phyloP scores from a whole-genome alignment of 805 yeast species.

The Candida loeiensis region DNA sequence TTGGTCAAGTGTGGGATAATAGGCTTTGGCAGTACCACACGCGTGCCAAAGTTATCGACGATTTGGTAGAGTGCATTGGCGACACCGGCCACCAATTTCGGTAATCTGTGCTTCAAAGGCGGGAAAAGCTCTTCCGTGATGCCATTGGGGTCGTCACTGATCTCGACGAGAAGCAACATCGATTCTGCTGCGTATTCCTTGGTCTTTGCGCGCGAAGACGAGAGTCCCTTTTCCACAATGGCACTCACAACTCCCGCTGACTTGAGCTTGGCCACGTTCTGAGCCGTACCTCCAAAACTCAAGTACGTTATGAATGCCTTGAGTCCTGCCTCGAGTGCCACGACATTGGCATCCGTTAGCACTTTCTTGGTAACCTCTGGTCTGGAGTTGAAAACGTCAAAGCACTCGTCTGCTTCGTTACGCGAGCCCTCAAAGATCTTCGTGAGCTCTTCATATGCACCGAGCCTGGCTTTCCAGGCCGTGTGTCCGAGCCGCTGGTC shows the following conservation, averaged over 20 bases:
- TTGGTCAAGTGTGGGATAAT: conserved; percentile 58
- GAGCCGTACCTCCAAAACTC: conserved; percentile 50
- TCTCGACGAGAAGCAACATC: conserved; percentile 59
- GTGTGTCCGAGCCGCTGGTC: conserved; percentile 51
- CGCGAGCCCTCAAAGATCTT: conserved; percentile 51
- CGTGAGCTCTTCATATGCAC: conserved; percentile 70
- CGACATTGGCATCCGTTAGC: conserved; percentile 79
- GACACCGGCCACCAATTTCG: conserved; percentile 74
- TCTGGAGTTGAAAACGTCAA: conserved; percentile 45
- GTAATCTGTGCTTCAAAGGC: conserved; percentile 56
- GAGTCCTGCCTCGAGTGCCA: conserved; percentile 84
- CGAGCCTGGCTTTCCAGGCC: conserved; percentile 80
- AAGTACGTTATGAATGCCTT: conserved; percentile 51
- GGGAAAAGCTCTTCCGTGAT: conserved; percentile 68
- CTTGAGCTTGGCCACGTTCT: conserved; percentile 40
- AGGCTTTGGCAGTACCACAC: conserved; percentile 50
- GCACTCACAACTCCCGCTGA: conserved; percentile 39
- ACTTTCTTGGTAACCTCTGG: conserved; percentile 57
- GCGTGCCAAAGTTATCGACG: conserved; percentile 55
- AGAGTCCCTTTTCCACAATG: conserved; percentile 77
- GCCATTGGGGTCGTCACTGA: conserved; percentile 56
- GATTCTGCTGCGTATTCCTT: conserved; percentile 63
- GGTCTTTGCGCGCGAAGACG: conserved; percentile 72
- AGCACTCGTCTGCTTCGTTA: conserved; percentile 53
- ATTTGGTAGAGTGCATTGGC: conserved; percentile 55